Conservation (phyloP, 108 stramenopile species). For the Pseudonitzschia multistriata region DNA sequence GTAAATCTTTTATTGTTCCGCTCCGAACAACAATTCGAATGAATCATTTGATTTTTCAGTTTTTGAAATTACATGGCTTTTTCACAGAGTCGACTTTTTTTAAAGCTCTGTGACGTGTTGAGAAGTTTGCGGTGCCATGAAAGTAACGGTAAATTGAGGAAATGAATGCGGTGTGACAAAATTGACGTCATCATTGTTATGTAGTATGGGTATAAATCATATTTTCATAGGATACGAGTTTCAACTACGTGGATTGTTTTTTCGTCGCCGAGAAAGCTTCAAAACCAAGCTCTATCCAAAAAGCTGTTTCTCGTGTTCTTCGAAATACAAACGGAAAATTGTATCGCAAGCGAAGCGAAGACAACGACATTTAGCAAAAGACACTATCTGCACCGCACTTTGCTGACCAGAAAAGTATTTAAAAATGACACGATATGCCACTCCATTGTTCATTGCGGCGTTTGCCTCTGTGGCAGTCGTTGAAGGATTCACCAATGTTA, state of each 20-base stretch:
- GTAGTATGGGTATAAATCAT: neutral
- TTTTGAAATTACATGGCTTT: constrained; percentile 1
- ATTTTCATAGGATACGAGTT: neutral
- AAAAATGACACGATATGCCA: constrained; percentile 5
- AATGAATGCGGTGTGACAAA: neutral
- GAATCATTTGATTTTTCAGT: neutral
- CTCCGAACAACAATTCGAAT: constrained; percentile 4
- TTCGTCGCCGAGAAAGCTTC: neutral
- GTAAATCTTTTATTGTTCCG: neutral
- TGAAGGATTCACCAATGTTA: neutral
- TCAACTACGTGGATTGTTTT: neutral
- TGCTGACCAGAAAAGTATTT: no score
- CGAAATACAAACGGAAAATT: no score
- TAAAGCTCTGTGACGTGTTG: constrained; percentile 9
- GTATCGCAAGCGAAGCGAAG: no score
- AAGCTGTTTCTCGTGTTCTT: neutral
- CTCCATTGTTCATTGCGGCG: neutral
- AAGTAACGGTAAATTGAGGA: neutral
- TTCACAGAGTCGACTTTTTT: constrained; percentile 2
- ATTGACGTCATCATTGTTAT: constrained; percentile 8
- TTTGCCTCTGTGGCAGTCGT: neutral
- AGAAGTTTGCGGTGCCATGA: neutral
- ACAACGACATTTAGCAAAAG: no score
- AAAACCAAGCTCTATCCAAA: no score
- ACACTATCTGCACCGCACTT: no score